Evolutionary conservation across 176 grass and related monocot genomes (phyloP).

Genomic region (Rhynchospora breviuscula): DNA sequence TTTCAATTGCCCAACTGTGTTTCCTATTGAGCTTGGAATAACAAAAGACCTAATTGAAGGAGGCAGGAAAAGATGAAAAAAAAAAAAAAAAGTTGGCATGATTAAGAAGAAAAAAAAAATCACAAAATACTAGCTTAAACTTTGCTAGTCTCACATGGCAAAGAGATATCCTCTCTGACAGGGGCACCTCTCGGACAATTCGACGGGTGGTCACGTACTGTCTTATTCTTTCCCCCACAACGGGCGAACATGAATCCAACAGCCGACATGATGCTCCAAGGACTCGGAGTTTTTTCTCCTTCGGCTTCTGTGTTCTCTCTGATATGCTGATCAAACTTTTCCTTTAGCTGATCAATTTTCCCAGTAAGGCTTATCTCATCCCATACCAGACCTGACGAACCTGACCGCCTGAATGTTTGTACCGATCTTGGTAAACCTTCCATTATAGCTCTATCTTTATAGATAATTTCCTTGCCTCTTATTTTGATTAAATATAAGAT

Average conservation of each 20-base stretch:
- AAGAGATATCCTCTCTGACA: background rate
- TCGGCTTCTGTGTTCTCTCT: background rate
- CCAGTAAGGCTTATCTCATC: slow-evolving; percentile 32
- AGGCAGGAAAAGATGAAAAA: no score
- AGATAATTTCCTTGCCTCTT: background rate
- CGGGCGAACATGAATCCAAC: background rate
- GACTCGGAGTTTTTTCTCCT: background rate
- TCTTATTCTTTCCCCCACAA: background rate
- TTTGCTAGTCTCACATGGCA: background rate
- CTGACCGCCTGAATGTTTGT: slow-evolving; percentile 54
- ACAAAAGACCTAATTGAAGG: no score
- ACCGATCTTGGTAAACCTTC: slow-evolving; percentile 47
- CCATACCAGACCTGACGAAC: slow-evolving; percentile 71
- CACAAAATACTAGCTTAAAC: background rate
- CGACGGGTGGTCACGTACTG: background rate
- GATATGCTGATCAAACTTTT: background rate
- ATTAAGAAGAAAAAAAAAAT: background rate
- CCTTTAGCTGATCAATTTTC: slow-evolving; percentile 7
- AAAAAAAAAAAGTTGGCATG: no score
- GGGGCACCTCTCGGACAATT: background rate
- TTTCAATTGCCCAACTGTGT: no score
- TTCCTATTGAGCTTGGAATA: no score
- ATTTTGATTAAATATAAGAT: background rate
- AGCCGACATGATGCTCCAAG: background rate
- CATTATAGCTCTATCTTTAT: slow-evolving; percentile 27